Base-by-base conservation (phyloP, 2,329 filamentous ascomycete species). In the Chaetomium sp. region DNA sequence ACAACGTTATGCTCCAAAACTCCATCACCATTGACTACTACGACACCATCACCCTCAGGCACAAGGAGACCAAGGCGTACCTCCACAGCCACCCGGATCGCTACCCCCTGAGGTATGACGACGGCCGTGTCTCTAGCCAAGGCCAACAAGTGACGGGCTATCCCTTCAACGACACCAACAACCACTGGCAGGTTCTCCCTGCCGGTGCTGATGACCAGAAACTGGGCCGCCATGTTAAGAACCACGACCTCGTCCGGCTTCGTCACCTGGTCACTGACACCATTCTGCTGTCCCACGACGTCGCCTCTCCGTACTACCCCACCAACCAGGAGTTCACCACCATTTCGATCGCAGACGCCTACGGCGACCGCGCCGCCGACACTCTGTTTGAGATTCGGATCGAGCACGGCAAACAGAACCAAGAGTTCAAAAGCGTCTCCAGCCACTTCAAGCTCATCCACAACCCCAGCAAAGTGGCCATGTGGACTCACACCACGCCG, bases 251-350 rank as follows among this genome's bases (percentile, higher is more conserved):
- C 60, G 86, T 99, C 64, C 90, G 94, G 72, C 87, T 99, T 62
- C 89, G 90, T 70, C 95, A 99, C 75, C 70, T 96, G 53, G 89
- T 89, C 54, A 99, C 95, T 5, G 87, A 98, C 75, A 91, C 88
- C 50, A 83, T 93, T 70, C 89, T 99, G 27, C 81, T 99, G 63
- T 96, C 93, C 3, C 95, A 99, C 78, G 95, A 99, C 78, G 95
- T 99, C 68, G 95, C 95, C 23, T 99, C 95, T 60, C 95, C 95
- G 31, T 97, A 89, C 80, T 96, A 89, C 77, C 94, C 95, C 4
- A 99, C 95, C 67, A 99, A 99, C 83, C 95, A 99, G 78, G 95
- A 99, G 76, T 99, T 99, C 75, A 98, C 95, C 19, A 93, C 92
- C 16, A 89, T 93, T 7, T 78, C 87, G 13, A 72, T 85, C 1